Conservation (phyloP, 2,329 filamentous ascomycete species). For the Diaporthe eres region DNA sequence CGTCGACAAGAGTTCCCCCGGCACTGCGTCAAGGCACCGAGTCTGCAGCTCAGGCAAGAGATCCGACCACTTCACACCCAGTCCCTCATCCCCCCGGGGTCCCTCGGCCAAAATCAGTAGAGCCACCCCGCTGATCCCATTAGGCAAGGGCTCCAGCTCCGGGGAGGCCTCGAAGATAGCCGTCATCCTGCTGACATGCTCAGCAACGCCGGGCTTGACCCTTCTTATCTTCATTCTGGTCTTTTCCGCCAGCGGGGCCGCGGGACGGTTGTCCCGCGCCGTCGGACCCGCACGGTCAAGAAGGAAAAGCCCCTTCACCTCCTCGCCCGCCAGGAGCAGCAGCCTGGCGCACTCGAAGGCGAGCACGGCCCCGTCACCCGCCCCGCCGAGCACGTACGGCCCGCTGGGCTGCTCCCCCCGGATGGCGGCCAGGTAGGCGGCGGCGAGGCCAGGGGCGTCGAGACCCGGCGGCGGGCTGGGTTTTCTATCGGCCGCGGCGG, state of each 20-base stretch:
- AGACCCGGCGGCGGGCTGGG: background rate
- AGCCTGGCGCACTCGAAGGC: background rate
- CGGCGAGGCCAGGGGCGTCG: background rate
- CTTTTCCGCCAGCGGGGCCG: background rate
- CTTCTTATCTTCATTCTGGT: background rate
- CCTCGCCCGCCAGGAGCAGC: background rate
- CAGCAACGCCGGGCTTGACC: background rate
- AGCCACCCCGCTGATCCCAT: background rate
- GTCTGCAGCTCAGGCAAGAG: background rate
- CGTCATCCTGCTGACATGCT: background rate
- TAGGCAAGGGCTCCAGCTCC: background rate
- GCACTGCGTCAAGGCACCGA: background rate
- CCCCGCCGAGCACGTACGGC: background rate
- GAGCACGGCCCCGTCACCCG: background rate
- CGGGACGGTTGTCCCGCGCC: background rate
- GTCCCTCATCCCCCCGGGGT: background rate
- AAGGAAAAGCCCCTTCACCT: background rate
- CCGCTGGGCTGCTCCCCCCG: background rate
- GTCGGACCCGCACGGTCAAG: background rate
- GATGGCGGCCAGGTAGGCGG: background rate
- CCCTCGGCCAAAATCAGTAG: background rate
- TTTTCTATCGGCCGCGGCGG: background rate
- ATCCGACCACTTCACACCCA: background rate
- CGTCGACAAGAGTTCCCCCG: background rate
- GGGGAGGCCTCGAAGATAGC: background rate